These are phyloP conservation scores for Alloteropsis semialata DNA, from an alignment of 176 grass and related monocot species.

Conservation along the genomic window DNA sequence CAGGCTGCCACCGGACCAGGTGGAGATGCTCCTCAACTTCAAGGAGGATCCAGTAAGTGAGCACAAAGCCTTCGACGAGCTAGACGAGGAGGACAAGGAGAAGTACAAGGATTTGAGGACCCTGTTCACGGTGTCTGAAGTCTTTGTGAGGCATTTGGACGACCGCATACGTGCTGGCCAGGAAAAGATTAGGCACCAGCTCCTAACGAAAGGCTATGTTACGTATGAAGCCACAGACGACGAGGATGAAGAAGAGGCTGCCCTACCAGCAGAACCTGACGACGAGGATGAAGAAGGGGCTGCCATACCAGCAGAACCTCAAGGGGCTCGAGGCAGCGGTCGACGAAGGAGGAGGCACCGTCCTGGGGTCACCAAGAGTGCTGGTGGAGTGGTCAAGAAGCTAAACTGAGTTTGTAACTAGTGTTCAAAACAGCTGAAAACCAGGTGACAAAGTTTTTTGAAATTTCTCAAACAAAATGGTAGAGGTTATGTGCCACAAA, in stretches of 20 bases:
- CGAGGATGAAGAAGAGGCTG: background rate
- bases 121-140: fast-evolving
- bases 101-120: background rate
- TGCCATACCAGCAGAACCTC: no score
- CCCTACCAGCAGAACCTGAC: no score
- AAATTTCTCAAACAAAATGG: background rate
- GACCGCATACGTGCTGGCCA: background rate
- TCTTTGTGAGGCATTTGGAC: background rate
- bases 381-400: background rate
- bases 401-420: background rate
- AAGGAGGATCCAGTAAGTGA: no score
- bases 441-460: background rate
- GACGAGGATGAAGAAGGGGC: no score
- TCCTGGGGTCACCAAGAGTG: background rate
- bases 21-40: background rate
- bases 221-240: background rate
- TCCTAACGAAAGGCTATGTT: background rate
- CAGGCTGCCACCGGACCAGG: background rate
- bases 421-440: constrained; percentile 1
- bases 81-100: background rate
- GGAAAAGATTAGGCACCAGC: background rate
- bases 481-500: background rate
- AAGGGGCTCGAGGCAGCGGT: background rate
- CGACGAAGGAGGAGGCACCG: background rate
- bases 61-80: background rate